Evolutionary conservation across 495 filamentous ascomycete genomes (phyloP), one percentile per base, ranked within the genome.

Genomic region (Ascodesmis nigricans): DNA sequence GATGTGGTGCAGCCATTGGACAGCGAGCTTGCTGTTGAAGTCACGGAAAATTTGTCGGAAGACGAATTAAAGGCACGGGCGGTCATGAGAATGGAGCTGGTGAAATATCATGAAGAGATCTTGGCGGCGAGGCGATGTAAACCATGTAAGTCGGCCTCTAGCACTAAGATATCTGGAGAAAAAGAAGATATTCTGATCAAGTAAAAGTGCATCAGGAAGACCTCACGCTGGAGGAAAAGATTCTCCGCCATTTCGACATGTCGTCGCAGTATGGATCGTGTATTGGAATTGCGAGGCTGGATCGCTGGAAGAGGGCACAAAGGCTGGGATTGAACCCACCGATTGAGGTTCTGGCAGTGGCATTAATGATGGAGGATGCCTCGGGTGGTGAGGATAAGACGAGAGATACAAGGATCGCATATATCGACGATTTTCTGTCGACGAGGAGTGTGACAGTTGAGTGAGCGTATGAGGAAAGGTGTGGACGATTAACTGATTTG

Each of bases 201-300:
- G n/a, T 27, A 8, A 25, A 6, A 28, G 70, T 83, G 28, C 87
- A 95, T 51, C 76, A 82, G 56, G 50, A 67, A 40, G 74, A 58
- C 2, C 50, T 97, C 33, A 59, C 61, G 3, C 43, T 78, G 6
- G 62, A 75, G 26, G 87, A 93, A 63, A 83, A 80, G 61, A 71
- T 91, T 29, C 59, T 84, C 42, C 58, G 84, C 42, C 74, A 90
- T 46, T 97, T 79, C 55, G 87, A 97, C 52, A 67, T 90, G 25
- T 78, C 69, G 32, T 71, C 61, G 40, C 78, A 91, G 53, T 97
- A 77, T 55, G 87, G 87, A 39, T 90, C 87, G 1, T 90, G 78
- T 49, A 75, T 92, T 34, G 90, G 90, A 1, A 81, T 90, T 16
- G 55, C 69, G 7, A 66, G 90, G 5, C 45, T 75, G 32, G 77